phyloP scores from a whole-genome alignment of 257 asterid species.

The Galeopsis tetrahit region DNA sequence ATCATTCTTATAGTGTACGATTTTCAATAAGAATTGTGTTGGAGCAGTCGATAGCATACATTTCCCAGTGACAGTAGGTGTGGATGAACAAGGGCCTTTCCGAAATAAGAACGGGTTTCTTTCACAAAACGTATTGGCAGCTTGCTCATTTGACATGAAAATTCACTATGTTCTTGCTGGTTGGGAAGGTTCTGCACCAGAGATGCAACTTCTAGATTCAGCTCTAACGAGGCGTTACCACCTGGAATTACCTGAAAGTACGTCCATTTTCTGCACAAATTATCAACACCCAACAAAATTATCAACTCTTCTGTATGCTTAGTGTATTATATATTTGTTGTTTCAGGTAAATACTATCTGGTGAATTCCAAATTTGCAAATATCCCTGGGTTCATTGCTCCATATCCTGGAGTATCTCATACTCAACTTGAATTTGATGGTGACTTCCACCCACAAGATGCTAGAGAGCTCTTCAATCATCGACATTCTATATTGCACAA shows the following conservation, averaged over 20 bases:
- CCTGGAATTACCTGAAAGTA: conserved; percentile 48
- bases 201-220: conserved; percentile 41
- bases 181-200: conserved; percentile 60
- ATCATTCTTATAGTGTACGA: conserved; percentile 24
- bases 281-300: neutral
- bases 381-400: conserved; percentile 47
- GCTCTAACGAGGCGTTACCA: conserved; percentile 49
- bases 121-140: conserved; percentile 50
- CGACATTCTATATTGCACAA: conserved; percentile 41
- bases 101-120: conserved; percentile 45
- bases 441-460: conserved; percentile 44
- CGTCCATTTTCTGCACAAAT: conserved; percentile 7
- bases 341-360: conserved; percentile 50
- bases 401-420: conserved; percentile 40
- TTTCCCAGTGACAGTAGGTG: conserved; percentile 56
- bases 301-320: neutral
- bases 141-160: conserved; percentile 54
- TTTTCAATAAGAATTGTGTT: conserved; percentile 48
- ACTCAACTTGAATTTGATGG: conserved; percentile 30
- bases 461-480: conserved; percentile 47
- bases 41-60: conserved; percentile 57
- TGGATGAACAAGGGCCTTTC: conserved; percentile 60
- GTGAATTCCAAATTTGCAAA: conserved; percentile 45
- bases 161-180: conserved; percentile 56
- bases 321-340: neutral